These are phyloP conservation scores for Sporothrix dimorphospora DNA, from an alignment of 2,329 filamentous ascomycete genomes.

Conservation along the genomic window DNA sequence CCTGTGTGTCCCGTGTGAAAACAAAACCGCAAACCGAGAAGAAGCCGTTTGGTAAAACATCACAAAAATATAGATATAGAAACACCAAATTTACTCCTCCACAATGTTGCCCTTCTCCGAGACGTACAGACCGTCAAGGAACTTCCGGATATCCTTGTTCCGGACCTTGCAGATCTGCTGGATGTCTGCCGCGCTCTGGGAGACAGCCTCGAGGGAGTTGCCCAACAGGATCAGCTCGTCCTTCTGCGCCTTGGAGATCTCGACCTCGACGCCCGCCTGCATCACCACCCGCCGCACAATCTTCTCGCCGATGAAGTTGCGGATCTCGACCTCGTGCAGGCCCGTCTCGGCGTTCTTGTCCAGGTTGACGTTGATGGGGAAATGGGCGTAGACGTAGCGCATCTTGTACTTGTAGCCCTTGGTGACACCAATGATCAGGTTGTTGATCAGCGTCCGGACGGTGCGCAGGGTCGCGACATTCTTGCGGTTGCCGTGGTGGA, in stretches of 20 bases:
- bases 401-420: slow-evolving; percentile 99
- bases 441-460: slow-evolving; percentile 97
- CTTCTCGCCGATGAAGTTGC: slow-evolving; percentile 99
- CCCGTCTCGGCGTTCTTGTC: slow-evolving; percentile 94
- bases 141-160: slow-evolving; percentile 99
- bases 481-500: slow-evolving; percentile 98
- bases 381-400: slow-evolving; percentile 99
- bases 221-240: slow-evolving; percentile 92
- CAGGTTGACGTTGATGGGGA: slow-evolving; percentile 99
- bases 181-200: slow-evolving; percentile 97
- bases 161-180: slow-evolving; percentile 99
- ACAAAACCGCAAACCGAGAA: slow-evolving; percentile 23
- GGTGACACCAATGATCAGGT: slow-evolving; percentile 97
- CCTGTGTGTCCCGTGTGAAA: slow-evolving; percentile 22
- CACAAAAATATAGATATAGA: slow-evolving; percentile 17
- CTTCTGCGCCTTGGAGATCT: slow-evolving; percentile 90
- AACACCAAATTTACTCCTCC: slow-evolving; percentile 54
- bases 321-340: slow-evolving; percentile 91
- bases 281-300: slow-evolving; percentile 90
- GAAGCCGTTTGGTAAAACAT: slow-evolving; percentile 27
- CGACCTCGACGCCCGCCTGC: slow-evolving; percentile 87
- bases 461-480: slow-evolving; percentile 97
- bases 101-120: slow-evolving; percentile 97
- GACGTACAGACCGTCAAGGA: slow-evolving; percentile 99
- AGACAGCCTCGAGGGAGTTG: slow-evolving; percentile 97